Base-by-base conservation (phyloP, 495 filamentous ascomycete species). In the Bathelium albidoporum region DNA sequence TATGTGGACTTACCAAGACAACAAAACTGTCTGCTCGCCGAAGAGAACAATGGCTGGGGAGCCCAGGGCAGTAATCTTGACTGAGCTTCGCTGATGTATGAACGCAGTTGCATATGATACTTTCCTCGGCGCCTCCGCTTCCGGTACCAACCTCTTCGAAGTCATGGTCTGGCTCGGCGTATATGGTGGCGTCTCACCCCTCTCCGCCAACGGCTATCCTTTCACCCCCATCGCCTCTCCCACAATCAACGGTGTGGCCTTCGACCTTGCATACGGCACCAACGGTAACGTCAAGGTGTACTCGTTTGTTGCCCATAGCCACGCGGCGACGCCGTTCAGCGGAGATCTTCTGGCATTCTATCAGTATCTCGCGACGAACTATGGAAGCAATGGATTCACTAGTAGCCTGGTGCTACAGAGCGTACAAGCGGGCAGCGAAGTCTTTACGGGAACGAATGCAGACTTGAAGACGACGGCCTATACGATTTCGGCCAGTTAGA, bases 81-180 rank as follows among this genome's bases (percentile, higher is more conserved):
- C n/a, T n/a, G n/a, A n/a, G n/a, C n/a, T n/a, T n/a, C 28, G 28
- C 14, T 31, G 52, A 31, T 9, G 11, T n/a, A 0, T 32, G 11
- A 32, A 4, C n/a, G 58, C 44, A 44, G 39, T 53, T n/a, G 44
- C 36, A n/a, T 45, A 53, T 24, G 63, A 65, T 29, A 65, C 63
- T 1, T 65, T 65, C 59, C 53, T 65, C 34, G 63, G 63, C 34
- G 52, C 55, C 39, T 49, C 63, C 0, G 22, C 63, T 9, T 26
- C 58, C 11, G 52, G 52, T 18, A 55, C 31, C 53, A 64, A 64
- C 24, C 20, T 44, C 14, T 64, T 64, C 72, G 78, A 80, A 66
- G 73, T 80, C 69, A 79, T 80, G 73, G 66, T 79, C 29, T 79
- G 73, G 72, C 77, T 80, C 66, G 76, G 69, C 7, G 59, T 62